Conservation (phyloP, 768 basidiomycete species). For the Suillus decipiens region DNA sequence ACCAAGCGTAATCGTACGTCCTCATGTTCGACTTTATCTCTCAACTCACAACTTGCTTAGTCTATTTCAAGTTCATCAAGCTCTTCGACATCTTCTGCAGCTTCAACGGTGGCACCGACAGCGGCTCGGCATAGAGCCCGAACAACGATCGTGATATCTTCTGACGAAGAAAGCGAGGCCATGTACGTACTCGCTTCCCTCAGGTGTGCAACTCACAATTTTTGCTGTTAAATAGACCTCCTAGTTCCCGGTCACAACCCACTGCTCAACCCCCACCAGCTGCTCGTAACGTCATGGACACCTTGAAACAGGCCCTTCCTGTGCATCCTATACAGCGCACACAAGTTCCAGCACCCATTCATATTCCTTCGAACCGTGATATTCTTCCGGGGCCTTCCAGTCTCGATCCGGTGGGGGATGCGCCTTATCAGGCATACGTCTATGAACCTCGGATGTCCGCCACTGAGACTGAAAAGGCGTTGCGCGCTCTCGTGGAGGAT, state of each 20-base stretch:
- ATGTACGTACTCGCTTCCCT: background rate
- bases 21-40: background rate
- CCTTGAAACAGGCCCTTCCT: slow-evolving; percentile 27
- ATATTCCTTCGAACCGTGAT: slow-evolving; percentile 24
- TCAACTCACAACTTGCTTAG: slow-evolving; percentile 13
- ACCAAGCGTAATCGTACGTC: slow-evolving; percentile 25
- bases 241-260: slow-evolving; percentile 9
- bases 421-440: slow-evolving; percentile 24
- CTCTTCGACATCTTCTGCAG: slow-evolving; percentile 20
- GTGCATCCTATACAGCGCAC: slow-evolving; percentile 19
- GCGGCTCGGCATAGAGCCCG: slow-evolving; percentile 15
- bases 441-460: slow-evolving; percentile 39
- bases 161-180: slow-evolving; percentile 29
- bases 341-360: slow-evolving; percentile 35
- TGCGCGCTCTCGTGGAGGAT: slow-evolving; percentile 75
- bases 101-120: slow-evolving; percentile 20
- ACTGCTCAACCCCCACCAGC: slow-evolving; percentile 4
- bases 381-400: slow-evolving; percentile 17
- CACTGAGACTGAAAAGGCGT: slow-evolving; percentile 72
- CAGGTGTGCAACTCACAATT: slow-evolving; percentile 13
- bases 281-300: slow-evolving; percentile 19
- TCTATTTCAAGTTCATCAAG: slow-evolving; percentile 21
- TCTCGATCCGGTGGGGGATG: slow-evolving; percentile 29
- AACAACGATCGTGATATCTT: slow-evolving; percentile 31
- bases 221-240: slow-evolving; percentile 10